Base-by-base conservation (phyloP, 768 basidiomycete species). In the Mycena alexandri region DNA sequence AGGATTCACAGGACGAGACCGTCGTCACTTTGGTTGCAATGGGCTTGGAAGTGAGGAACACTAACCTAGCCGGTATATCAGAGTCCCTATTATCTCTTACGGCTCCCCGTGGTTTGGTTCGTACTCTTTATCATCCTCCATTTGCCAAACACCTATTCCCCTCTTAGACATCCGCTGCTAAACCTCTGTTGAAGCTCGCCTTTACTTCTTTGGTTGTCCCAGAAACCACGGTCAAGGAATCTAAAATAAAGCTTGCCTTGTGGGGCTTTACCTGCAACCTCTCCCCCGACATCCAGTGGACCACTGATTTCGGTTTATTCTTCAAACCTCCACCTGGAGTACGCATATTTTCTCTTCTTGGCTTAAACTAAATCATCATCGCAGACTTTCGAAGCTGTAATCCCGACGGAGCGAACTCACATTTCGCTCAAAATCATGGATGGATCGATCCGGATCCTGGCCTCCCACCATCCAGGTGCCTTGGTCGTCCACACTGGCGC, bases 251-350 rank as follows among this genome's bases (percentile, higher is more conserved):
- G 66, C 66, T 93, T 19, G 85, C 86, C 11, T 72, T 93, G 17
- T 86, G 81, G 65, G 90, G 89, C 21, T 86, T 93, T 66, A 92
- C 89, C 0, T 86, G 85, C 69, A 87, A 85, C 63, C 69, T 90
- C 5, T 84, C 84, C 25, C 85, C 93, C 6, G 88, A 95, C 71
- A 69, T 91, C 42, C 73, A 77, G 5, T 93, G 91, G 87, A 76
- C 87, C 11, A 72, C 80, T 7, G 92, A 95, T 67, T 70, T 99
- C 3, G 78, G 76, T 3, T 56, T 64, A 1, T 96, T 95, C 73
- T 80, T 82, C 19, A 94, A 94, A 76, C 88, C 95, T 29, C 98
- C 98, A 5, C 92, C 94, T 51, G 96, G 93, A 22, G 97, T 96
- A 78, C 68, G 92, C 84, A 12, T 57, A 36, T 29, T 50, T 14